Conservation (phyloP, 352 stramenopile species). For the Pythium vanterpoolii region DNA sequence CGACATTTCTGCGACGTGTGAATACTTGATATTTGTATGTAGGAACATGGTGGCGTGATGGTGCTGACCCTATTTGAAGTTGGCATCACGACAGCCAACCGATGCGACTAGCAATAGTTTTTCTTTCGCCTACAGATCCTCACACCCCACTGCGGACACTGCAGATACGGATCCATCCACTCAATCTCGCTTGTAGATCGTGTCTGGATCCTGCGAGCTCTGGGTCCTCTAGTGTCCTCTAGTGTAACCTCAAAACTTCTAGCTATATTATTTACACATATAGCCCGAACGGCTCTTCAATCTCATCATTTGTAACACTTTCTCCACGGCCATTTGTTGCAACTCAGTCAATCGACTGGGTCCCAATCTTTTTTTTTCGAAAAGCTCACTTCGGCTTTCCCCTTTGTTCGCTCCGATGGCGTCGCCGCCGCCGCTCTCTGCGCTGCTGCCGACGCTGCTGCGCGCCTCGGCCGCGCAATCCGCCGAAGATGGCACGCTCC, state of each 20-base stretch:
- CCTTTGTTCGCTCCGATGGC: neutral
- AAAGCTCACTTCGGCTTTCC: slow-evolving; percentile 1
- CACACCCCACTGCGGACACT: neutral
- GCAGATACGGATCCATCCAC: neutral
- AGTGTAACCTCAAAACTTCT: neutral
- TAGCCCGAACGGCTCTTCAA: neutral
- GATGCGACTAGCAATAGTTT: neutral
- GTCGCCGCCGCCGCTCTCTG: slow-evolving; percentile 1
- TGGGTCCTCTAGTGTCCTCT: neutral
- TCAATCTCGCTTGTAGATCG: neutral
- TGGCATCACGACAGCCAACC: neutral
- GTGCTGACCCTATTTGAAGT: neutral
- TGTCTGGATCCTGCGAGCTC: neutral
- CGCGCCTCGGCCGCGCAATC: slow-evolving; percentile 9
- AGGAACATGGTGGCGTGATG: neutral
- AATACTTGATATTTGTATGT: neutral
- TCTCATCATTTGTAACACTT: slow-evolving; percentile 7
- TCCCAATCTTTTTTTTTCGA: slow-evolving; percentile 2
- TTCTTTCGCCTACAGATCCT: too few relatives aligned
- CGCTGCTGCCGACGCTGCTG: slow-evolving; percentile 14
- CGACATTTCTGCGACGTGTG: neutral
- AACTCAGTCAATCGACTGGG: neutral
- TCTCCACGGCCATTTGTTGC: slow-evolving; percentile 4
- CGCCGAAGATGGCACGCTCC: slow-evolving; percentile 3
- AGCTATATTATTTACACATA: neutral